Evolutionary conservation across 2,329 filamentous ascomycete genomes (phyloP), one percentile per base, ranked within the genome.

Genomic region (Coniella vitis): DNA sequence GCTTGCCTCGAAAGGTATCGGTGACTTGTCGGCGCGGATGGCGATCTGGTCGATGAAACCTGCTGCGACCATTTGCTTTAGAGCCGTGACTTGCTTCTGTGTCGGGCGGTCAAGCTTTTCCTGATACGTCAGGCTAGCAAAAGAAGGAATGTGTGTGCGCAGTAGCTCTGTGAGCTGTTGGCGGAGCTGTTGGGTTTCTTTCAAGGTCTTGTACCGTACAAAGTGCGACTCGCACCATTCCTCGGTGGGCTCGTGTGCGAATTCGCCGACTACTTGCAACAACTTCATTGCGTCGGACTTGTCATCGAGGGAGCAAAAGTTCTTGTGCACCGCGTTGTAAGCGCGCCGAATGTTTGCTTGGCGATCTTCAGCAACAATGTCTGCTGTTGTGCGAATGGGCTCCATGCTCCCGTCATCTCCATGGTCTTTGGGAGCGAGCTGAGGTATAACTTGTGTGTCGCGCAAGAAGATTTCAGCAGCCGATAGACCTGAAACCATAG

Each of bases 41-140:
- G 93, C 93, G 36, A 98, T 79, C 57, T 96, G 87, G 66, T 98
- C 93, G 60, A 97, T 82, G 69, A 96, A 97, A 1, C 91, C 93
- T 0, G 89, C 86, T 0, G 91, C 88, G 19, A 88, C 83, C 69
- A 97, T 94, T 62, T 96, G 88, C 65, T 94, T 95, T 22, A 98
- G 73, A 1, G 88, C 82, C 40, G 83, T 83, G 22, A 94, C 72
- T 61, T 90, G 84, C 56, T 83, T 85, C 7, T 81, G 70, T 0
- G 79, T 78, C 0, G 81, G 81, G 0, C 74, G 72, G 41, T 76
- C 71, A 3, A 85, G 70, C 57, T 73, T 75, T 25, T 81, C 78
- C 47, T 74, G 65, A 55, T 76, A 77, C 47, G 69, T 69, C 31
- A 71, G 76, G 70, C 62, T 82, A 62, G 63, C 78, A 66, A 69